A percentile compares a stretch with the other conserved stretches of the same genome.
Conservation (phyloP, 495 filamentous ascomycete genomes). For the Hamigera avellanea region DNA sequence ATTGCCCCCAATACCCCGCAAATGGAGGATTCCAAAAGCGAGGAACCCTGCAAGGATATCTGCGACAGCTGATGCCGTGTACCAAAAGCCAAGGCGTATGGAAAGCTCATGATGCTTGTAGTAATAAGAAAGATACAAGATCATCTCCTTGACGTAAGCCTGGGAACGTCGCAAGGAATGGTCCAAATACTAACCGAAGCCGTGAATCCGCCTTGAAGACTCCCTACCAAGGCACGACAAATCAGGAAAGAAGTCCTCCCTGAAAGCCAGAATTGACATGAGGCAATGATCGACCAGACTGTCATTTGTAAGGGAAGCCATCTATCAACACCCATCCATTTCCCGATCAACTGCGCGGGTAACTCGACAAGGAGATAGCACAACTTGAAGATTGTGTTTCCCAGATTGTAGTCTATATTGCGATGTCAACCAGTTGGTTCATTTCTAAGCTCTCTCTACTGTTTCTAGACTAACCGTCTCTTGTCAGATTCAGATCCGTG, state of each 20-base stretch:
- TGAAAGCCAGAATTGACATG: slow-evolving; percentile 46
- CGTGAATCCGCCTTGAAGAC: slow-evolving; percentile 53
- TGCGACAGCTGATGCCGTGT: slow-evolving; percentile 48
- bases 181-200: not conserved
- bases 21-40: slow-evolving; percentile 35
- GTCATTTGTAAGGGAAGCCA: slow-evolving; percentile 72
- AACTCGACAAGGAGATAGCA: slow-evolving; percentile 52
- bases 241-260: slow-evolving; percentile 49
- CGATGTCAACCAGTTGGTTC: too few relatives aligned
- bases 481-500: slow-evolving; percentile 39
- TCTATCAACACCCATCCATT: slow-evolving; percentile 58
- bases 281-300: slow-evolving; percentile 54
- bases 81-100: slow-evolving; percentile 48
- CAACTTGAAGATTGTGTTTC: slow-evolving; percentile 36
- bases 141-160: not conserved
- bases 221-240: slow-evolving; percentile 49
- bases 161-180: not conserved
- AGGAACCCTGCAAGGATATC: slow-evolving; percentile 30
- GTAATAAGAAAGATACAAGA: slow-evolving; percentile 39
- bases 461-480: slow-evolving; percentile 31
- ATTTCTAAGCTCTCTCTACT: too few relatives aligned
- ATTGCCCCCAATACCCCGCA: slow-evolving; percentile 20
- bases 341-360: slow-evolving; percentile 55
- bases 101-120: slow-evolving; percentile 52
- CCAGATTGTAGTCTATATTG: slow-evolving; percentile 50